phyloP scores from a whole-genome alignment of 2,329 filamentous ascomycete genomes.

The Fusarium sp. region DNA sequence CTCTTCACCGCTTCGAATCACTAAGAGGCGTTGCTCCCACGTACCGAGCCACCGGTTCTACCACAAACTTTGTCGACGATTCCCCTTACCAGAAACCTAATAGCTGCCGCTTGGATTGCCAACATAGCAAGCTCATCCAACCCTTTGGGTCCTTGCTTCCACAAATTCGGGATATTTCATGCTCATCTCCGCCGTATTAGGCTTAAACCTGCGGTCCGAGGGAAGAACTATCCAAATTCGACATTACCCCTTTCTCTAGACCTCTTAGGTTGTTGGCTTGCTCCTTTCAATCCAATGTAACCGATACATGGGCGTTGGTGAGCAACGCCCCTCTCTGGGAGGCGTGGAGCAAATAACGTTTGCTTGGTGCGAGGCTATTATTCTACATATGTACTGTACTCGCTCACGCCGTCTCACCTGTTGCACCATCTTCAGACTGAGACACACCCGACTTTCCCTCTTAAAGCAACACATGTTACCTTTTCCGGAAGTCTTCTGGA shows the following conservation, averaged over 20 bases:
- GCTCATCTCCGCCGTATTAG: constrained; percentile 14
- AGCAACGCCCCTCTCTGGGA: constrained; percentile 21
- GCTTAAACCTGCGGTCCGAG: constrained; percentile 24
- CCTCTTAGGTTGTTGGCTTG: background rate
- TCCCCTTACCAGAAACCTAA: constrained; percentile 29
- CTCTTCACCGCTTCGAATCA: constrained; percentile 14
- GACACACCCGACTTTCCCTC: constrained; percentile 12
- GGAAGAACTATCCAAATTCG: background rate
- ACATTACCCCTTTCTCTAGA: constrained; percentile 29
- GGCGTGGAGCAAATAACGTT: constrained; percentile 25
- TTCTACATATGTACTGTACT: too few species aligned
- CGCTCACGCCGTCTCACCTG: constrained; percentile 8
- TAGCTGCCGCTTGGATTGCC: constrained; percentile 8
- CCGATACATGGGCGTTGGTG: constrained; percentile 31
- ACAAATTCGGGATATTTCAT: constrained; percentile 20
- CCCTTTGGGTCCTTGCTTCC: constrained; percentile 23
- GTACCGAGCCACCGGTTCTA: constrained; percentile 35
- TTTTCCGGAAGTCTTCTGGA: constrained; percentile 42
- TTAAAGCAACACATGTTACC: constrained; percentile 14
- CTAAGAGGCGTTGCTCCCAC: constrained; percentile 13
- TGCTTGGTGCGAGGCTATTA: constrained; percentile 28
- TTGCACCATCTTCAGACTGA: constrained; percentile 6
- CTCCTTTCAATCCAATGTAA: constrained; percentile 22
- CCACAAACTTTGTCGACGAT: constrained; percentile 34
- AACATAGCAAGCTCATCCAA: constrained; percentile 27